phyloP scores from a whole-genome alignment of 2,329 filamentous ascomycete genomes.

The Colletotrichum tamarilloi region DNA sequence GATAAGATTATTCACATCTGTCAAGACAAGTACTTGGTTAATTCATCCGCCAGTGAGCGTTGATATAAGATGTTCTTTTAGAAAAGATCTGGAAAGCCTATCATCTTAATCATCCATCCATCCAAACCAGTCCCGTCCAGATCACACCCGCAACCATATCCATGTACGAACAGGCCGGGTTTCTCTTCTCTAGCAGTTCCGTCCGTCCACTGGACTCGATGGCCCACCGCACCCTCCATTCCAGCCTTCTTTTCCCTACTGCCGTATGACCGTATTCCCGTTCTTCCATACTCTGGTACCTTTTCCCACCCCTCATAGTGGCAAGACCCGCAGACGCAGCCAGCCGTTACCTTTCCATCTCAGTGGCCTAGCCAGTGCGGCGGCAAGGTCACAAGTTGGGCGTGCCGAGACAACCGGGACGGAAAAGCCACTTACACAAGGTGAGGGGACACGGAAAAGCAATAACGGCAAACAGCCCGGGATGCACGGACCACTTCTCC shows the following conservation, averaged over 20 bases:
- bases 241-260: background rate
- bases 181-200: slow-evolving; percentile 16
- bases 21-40: background rate
- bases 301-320: background rate
- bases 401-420: slow-evolving; percentile 27
- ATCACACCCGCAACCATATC: slow-evolving; percentile 9
- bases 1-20: background rate
- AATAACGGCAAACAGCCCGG: background rate
- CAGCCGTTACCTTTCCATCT: background rate
- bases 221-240: background rate
- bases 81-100: slow-evolving; percentile 2
- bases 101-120: slow-evolving; percentile 8
- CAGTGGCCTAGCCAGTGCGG: background rate
- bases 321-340: background rate
- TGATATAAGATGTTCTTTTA: background rate
- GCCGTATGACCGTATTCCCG: too few relatives aligned
- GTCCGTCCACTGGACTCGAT: slow-evolving; percentile 2
- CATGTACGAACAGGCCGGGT: slow-evolving; percentile 8
- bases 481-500: slow-evolving; percentile 12
- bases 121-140: background rate
- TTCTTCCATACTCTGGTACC: too few relatives aligned
- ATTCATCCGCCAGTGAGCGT: background rate
- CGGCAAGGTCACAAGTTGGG: background rate
- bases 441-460: slow-evolving; percentile 17
- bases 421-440: slow-evolving; percentile 19